These are phyloP conservation scores for Pestalotiopsis sp. DNA, from an alignment of 2,329 filamentous ascomycete species.

Conservation along the genomic window DNA sequence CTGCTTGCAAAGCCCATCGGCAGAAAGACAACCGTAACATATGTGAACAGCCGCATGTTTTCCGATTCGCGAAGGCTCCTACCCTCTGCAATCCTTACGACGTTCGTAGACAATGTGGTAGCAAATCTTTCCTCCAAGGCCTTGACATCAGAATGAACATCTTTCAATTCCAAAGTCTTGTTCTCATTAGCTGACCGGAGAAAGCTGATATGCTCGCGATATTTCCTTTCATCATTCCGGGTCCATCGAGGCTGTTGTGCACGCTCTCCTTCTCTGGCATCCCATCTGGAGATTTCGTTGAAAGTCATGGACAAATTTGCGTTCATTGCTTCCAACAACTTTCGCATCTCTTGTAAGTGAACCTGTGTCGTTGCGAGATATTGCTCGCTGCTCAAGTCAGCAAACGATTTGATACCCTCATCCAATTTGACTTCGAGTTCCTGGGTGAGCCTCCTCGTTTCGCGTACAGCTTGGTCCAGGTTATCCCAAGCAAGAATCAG, in stretches of 20 bases:
- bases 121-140: not conserved
- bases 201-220: conserved; percentile 19
- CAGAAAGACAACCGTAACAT: conserved; percentile 34
- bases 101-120: not conserved
- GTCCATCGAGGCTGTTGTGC: conserved; percentile 32
- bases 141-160: not conserved
- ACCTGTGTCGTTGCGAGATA: conserved; percentile 9
- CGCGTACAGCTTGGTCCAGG: not conserved
- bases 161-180: conserved; percentile 4
- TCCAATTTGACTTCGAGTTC: not conserved
- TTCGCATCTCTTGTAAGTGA: conserved; percentile 18
- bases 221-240: conserved; percentile 30
- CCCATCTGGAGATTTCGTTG: conserved; percentile 24
- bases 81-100: conserved; percentile 15
- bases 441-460: conserved; percentile 13
- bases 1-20: conserved; percentile 30
- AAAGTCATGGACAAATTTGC: conserved; percentile 20
- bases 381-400: conserved; percentile 6
- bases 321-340: conserved; percentile 20
- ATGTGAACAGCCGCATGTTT: conserved; percentile 33
- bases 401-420: not conserved
- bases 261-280: conserved; percentile 23
- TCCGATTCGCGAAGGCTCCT: conserved; percentile 19
- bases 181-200: conserved; percentile 4
- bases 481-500: conserved; percentile 23